Conservation (phyloP, 805 yeast genomes). For the Yarrowia alimentaria region DNA sequence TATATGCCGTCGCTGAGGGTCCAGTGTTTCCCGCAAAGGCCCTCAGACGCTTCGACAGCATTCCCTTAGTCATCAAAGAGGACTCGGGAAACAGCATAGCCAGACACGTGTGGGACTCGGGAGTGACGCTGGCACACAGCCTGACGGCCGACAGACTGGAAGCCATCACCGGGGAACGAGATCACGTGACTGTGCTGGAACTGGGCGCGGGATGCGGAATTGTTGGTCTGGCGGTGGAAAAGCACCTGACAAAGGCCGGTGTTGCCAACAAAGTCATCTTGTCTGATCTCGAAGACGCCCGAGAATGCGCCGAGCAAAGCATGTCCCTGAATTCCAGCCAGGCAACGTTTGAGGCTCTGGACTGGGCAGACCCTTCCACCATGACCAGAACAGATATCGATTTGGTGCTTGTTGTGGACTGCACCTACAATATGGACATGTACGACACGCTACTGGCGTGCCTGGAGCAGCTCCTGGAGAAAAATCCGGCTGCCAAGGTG, state of each 20-base stretch:
- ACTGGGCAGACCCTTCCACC: conserved; percentile 47
- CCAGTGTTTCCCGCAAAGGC: conserved; percentile 3
- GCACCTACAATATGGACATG: conserved; percentile 46
- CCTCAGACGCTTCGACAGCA: conserved; percentile 4
- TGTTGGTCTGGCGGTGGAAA: conserved; percentile 40
- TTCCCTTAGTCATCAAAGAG: conserved; percentile 36
- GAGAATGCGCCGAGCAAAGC: conserved; percentile 41
- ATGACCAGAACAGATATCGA: too few species aligned
- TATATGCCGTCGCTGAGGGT: background rate
- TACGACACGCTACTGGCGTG: conserved; percentile 42
- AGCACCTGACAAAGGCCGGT: conserved; percentile 30
- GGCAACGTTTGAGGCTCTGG: conserved; percentile 40
- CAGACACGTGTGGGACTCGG: conserved; percentile 48
- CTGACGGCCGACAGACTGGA: conserved; percentile 8
- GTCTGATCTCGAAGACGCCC: conserved; percentile 45
- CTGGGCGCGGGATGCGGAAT: conserved; percentile 49
- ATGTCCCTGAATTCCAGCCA: conserved; percentile 34
- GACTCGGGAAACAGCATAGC: conserved; percentile 46
- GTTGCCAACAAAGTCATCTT: conserved; percentile 36
- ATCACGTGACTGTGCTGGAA: conserved; percentile 35
- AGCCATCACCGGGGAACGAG: background rate
- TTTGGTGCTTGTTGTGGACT: conserved; percentile 44
- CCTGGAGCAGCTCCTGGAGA: conserved; percentile 29
- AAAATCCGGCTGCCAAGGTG: conserved; percentile 30
- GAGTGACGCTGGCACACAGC: conserved; percentile 33